Conservation (phyloP, 2,329 filamentous ascomycete genomes). For the Phialemonium atrogriseum region DNA sequence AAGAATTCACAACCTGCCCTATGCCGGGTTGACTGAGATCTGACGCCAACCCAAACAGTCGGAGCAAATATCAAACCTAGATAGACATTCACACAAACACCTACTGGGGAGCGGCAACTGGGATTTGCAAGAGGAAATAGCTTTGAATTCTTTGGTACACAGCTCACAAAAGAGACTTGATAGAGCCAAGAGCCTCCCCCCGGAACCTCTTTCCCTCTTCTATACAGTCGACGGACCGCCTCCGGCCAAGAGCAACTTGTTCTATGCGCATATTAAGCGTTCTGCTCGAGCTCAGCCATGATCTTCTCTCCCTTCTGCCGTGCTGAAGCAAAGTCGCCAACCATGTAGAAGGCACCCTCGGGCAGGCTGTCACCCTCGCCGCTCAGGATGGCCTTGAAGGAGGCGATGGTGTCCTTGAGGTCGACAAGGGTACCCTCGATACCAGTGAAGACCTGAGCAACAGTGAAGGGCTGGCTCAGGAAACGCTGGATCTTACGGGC, state of each 20-base stretch:
- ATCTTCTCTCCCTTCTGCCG: constrained; percentile 99
- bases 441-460: constrained; percentile 70
- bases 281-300: constrained; percentile 80
- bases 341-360: constrained; percentile 95
- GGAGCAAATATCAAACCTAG: constrained; percentile 2
- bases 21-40: too few species aligned
- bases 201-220: constrained; percentile 44
- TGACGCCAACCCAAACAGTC: constrained; percentile 3
- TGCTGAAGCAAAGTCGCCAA: constrained; percentile 89
- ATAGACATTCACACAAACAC: constrained; percentile 4
- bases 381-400: constrained; percentile 93
- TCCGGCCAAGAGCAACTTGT: too few species aligned
- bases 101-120: constrained; percentile 19
- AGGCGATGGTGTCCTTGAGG: constrained; percentile 95
- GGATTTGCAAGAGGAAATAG: constrained; percentile 41
- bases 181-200: constrained; percentile 44
- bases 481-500: constrained; percentile 99
- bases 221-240: constrained; percentile 39
- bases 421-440: constrained; percentile 97
- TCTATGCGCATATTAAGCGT: constrained; percentile 32
- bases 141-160: constrained; percentile 54
- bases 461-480: constrained; percentile 98
- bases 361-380: constrained; percentile 95
- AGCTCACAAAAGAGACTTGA: constrained; percentile 52
- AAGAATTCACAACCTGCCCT: too few species aligned